Percentiles rank a stretch among this genome's conserved stretches.
phyloP scores from a whole-genome alignment of 768 basidiomycete species.

The Kwoniella dejecticola region DNA sequence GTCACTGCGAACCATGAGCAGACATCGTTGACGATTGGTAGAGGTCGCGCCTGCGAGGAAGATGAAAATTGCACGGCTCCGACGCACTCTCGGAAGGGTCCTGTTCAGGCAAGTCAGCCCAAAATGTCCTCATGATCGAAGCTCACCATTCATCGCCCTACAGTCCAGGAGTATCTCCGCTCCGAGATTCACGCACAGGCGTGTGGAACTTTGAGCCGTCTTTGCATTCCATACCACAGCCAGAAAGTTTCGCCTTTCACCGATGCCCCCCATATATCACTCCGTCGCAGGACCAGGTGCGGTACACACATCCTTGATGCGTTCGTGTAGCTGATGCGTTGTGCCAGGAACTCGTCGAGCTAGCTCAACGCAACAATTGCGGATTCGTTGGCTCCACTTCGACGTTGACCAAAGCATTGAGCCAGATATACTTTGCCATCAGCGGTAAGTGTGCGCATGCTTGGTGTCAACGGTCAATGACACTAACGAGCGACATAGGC shows the following conservation, averaged over 20 bases:
- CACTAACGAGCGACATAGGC: slow-evolving; percentile 20
- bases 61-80: slow-evolving; percentile 65
- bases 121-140: background rate
- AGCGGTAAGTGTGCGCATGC: slow-evolving; percentile 59
- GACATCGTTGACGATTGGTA: slow-evolving; percentile 7
- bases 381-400: slow-evolving; percentile 85
- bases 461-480: background rate
- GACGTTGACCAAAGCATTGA: slow-evolving; percentile 77
- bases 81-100: slow-evolving; percentile 69
- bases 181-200: slow-evolving; percentile 79
- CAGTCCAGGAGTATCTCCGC: slow-evolving; percentile 86
- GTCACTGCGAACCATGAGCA: background rate
- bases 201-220: slow-evolving; percentile 81
- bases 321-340: background rate
- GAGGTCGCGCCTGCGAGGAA: slow-evolving; percentile 46
- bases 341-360: slow-evolving; percentile 65
- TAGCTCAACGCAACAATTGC: slow-evolving; percentile 65
- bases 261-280: slow-evolving; percentile 71
- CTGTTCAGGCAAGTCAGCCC: slow-evolving; percentile 68
- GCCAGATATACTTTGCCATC: slow-evolving; percentile 84
- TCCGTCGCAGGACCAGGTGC: slow-evolving; percentile 74
- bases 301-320: background rate
- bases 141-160: slow-evolving; percentile 12
- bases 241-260: slow-evolving; percentile 82
- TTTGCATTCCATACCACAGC: slow-evolving; percentile 71